Evolutionary conservation across 176 grass and related monocot genomes (phyloP), one percentile per base, ranked within the genome.

Genomic region (Ensete glaucum): DNA sequence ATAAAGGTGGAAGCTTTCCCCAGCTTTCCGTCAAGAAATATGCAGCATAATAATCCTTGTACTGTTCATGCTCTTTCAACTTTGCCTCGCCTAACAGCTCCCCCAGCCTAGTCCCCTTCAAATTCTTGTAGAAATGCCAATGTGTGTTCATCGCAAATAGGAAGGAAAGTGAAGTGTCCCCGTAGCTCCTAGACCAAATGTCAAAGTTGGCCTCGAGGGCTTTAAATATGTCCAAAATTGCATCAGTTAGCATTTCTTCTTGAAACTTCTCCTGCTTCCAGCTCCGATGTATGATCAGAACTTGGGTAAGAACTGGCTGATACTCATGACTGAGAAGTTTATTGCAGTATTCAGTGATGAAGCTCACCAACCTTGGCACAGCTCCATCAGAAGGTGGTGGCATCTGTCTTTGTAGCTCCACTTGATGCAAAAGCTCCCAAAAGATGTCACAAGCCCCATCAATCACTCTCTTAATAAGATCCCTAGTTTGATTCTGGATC

Each of bases 11-110:
- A 11, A 97, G 81, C 43, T 85, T 85, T 20, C 85, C 90, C 93
- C 93, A 97, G 52, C 87, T 97, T 54, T 88, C 84, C 67, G 81
- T 90, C 83, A 97, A 79, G 73, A 93, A 97, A 69, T 77, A 23
- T 0, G 83, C 78, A 60, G 74, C 34, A 56, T 88, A 78, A 73
- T 87, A 88, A 22, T 97, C 93, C 77, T 97, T 93, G 22, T 85
- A 88, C 20, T 97, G 85, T 70, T 93, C 88, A 72, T 97, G 90
- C 11, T 84, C 81, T 63, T 85, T 79, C 66, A 79, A 57, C 77
- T 66, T 70, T 9, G 77, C 8, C 55, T 79, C 77, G 8, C 77
- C 77, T 22, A 79, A 56, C 66, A 79, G 13, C 22, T 79, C 77
- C 10, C 77, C 77, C 8, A 79, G 77, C 77, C 58, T 71, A 2